Percentiles rank a stretch among this genome's conserved stretches.
Evolutionary conservation across 768 basidiomycete genomes (phyloP).

Genomic region (Lactarius evosmus): DNA sequence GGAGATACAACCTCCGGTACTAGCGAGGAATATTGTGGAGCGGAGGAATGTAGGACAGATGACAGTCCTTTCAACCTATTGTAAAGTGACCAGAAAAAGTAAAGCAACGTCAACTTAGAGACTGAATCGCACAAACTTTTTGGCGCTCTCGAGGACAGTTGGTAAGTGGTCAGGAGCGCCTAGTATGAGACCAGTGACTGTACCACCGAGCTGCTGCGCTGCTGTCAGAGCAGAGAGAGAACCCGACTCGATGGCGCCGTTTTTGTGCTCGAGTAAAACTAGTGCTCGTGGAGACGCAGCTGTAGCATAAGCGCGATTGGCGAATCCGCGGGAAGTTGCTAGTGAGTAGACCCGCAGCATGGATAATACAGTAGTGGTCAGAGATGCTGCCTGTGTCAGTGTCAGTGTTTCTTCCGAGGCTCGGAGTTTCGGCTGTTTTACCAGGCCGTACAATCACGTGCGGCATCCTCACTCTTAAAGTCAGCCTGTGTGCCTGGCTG

Average conservation of each 20-base stretch:
- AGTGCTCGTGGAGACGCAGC: conserved; percentile 66
- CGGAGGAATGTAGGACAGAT: conserved; percentile 64
- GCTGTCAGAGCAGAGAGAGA: conserved; percentile 92
- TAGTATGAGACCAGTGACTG: conserved; percentile 75
- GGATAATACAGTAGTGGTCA: background rate
- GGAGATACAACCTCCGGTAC: conserved; percentile 81
- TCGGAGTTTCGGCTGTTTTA: background rate
- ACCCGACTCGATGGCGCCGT: conserved; percentile 76
- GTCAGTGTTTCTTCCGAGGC: background rate
- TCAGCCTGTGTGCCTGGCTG: background rate
- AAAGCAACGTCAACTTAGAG: background rate
- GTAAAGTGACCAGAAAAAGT: conserved; percentile 5
- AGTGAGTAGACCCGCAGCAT: conserved; percentile 20
- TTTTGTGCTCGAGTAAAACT: conserved; percentile 85
- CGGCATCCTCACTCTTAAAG: background rate
- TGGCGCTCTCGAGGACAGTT: conserved; percentile 65
- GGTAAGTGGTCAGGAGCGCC: conserved; percentile 68
- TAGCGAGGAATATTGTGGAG: conserved; percentile 62
- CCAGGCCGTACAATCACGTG: conserved; percentile 19
- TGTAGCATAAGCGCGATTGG: conserved; percentile 54
- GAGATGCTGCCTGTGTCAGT: background rate
- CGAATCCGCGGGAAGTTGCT: background rate
- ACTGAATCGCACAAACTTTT: conserved; percentile 53
- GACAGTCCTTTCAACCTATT: conserved; percentile 65
- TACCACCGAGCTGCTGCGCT: conserved; percentile 78